Evolutionary conservation across 164 flowering plant genomes (phyloP).

Genomic region (Platanus orientalis): DNA sequence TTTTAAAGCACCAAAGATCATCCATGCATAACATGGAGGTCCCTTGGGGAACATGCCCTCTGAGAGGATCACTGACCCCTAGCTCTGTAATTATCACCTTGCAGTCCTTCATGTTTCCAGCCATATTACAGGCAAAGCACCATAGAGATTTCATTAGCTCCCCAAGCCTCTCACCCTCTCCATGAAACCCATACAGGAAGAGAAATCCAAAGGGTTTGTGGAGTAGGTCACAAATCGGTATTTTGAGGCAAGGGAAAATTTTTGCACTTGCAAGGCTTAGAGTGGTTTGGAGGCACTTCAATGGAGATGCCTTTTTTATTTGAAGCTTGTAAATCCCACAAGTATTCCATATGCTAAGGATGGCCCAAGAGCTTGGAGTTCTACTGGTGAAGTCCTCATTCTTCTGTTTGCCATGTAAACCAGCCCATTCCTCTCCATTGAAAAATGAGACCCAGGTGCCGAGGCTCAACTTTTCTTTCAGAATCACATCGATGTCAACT

Average conservation of each 20-base stretch:
- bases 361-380: conserved; percentile 45
- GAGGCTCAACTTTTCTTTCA: conserved; percentile 40
- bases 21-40: conserved; percentile 31
- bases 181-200: conserved; percentile 45
- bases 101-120: conserved; percentile 37
- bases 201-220: conserved; percentile 40
- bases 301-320: conserved; percentile 24
- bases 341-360: conserved; percentile 50
- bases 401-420: conserved; percentile 17
- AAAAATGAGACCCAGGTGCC: conserved; percentile 53
- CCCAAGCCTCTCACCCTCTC: conserved; percentile 48
- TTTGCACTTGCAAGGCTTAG: conserved; percentile 31
- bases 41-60: conserved; percentile 28
- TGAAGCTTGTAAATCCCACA: conserved; percentile 36
- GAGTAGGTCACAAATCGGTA: conserved; percentile 18
- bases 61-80: conserved; percentile 40
- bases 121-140: conserved; percentile 42
- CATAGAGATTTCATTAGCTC: conserved; percentile 44
- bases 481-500: conserved; percentile 35
- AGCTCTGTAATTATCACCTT: conserved; percentile 40
- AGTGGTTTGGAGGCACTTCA: conserved; percentile 23
- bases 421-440: conserved; percentile 36
- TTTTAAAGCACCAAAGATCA: conserved; percentile 49
- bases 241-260: conserved; percentile 34
- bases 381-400: conserved; percentile 15